These are phyloP conservation scores for Penicillium mononematosum DNA, from an alignment of 495 filamentous ascomycete genomes.

Conservation along the genomic window DNA sequence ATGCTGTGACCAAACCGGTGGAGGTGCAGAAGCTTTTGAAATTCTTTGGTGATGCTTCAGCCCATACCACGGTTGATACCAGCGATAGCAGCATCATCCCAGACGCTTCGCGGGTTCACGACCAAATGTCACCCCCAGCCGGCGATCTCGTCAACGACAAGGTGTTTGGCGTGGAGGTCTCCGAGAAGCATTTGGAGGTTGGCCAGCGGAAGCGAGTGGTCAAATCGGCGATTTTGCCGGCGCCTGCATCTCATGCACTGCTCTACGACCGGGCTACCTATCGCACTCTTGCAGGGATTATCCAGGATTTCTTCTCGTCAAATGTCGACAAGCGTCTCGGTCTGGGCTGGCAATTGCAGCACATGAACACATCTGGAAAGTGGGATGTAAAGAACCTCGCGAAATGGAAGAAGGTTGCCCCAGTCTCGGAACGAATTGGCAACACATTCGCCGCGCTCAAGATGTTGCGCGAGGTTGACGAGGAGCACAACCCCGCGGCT, in stretches of 20 bases:
- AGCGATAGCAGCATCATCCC: conserved; percentile 46
- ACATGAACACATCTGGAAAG: conserved; percentile 83
- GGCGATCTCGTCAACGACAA: conserved; percentile 28
- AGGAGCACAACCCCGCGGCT: conserved; percentile 70
- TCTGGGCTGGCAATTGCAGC: conserved; percentile 85
- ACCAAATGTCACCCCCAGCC: conserved; percentile 19
- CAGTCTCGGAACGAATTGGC: conserved; percentile 73
- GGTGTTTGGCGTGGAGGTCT: conserved; percentile 24
- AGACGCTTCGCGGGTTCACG: conserved; percentile 44
- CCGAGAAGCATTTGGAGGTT: conserved; percentile 24
- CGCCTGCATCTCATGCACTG: conserved; percentile 78
- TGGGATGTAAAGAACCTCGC: conserved; percentile 97
- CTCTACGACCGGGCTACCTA: conserved; percentile 76
- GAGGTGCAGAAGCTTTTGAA: conserved; percentile 69
- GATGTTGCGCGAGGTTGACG: conserved; percentile 82
- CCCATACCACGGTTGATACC: conserved; percentile 31
- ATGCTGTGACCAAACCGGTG: conserved; percentile 66
- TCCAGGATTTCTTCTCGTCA: conserved; percentile 74
- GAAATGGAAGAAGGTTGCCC: conserved; percentile 79
- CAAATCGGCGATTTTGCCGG: conserved; percentile 68
- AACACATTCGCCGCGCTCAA: conserved; percentile 83
- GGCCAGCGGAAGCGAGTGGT: conserved; percentile 50
- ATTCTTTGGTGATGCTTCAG: conserved; percentile 48
- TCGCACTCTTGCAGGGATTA: conserved; percentile 73
- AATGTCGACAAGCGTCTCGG: conserved; percentile 75